These are phyloP conservation scores for Nakazawaea pomicola DNA, from an alignment of 805 yeast genomes.

Conservation along the genomic window DNA sequence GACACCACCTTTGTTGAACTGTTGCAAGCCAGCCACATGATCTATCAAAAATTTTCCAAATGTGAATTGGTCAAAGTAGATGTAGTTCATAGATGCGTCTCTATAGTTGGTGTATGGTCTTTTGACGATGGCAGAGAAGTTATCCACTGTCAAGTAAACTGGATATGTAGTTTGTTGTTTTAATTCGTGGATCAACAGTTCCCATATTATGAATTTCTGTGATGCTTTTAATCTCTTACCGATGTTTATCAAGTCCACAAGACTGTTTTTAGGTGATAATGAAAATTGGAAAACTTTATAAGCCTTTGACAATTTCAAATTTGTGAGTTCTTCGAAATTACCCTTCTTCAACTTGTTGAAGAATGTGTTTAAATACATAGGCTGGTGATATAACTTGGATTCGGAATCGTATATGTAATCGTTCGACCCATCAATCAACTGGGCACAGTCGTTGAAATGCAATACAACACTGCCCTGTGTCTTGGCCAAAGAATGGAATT, in stretches of 20 bases:
- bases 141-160: slow-evolving; percentile 67
- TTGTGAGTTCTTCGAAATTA: slow-evolving; percentile 34
- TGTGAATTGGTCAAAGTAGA: slow-evolving; percentile 61
- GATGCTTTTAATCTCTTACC: slow-evolving; percentile 15
- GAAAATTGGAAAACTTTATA: slow-evolving; percentile 27
- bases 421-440: slow-evolving; percentile 64
- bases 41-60: slow-evolving; percentile 53
- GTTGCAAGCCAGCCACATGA: slow-evolving; percentile 45
- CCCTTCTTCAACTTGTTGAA: slow-evolving; percentile 45
- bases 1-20: slow-evolving; percentile 59
- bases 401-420: slow-evolving; percentile 57
- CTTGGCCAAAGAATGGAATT: slow-evolving; percentile 55
- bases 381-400: slow-evolving; percentile 59
- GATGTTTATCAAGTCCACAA: slow-evolving; percentile 39
- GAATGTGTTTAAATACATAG: slow-evolving; percentile 65
- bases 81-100: slow-evolving; percentile 46
- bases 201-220: slow-evolving; percentile 39
- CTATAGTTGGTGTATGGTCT: slow-evolving; percentile 55
- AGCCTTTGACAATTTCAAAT: slow-evolving; percentile 29
- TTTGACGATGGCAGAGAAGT: slow-evolving; percentile 59
- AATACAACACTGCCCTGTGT: slow-evolving; percentile 43
- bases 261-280: slow-evolving; percentile 23
- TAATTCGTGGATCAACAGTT: slow-evolving; percentile 52
- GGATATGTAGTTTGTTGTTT: slow-evolving; percentile 46
- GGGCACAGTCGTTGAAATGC: slow-evolving; percentile 58